phyloP scores from a whole-genome alignment of 305 asterid species.

The Solanum hybrid region DNA sequence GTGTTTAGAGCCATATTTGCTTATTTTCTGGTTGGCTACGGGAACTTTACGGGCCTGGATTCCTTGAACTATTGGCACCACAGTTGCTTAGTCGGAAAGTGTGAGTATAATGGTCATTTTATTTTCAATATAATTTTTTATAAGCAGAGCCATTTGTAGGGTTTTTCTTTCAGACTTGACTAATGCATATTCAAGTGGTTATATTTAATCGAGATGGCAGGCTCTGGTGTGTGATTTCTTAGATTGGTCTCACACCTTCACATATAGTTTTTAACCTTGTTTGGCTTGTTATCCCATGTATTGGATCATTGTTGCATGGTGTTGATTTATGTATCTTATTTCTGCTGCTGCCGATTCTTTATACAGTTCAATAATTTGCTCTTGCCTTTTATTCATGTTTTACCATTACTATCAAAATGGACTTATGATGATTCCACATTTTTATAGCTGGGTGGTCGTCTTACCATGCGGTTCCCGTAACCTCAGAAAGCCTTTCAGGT shows the following conservation, averaged over 20 bases:
- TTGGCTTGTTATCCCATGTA: background rate
- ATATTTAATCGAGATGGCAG: background rate
- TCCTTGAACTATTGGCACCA: slow-evolving; percentile 72
- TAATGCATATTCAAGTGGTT: background rate
- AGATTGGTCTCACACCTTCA: background rate
- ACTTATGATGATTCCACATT: background rate
- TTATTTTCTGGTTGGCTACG: slow-evolving; percentile 88
- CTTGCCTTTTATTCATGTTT: background rate
- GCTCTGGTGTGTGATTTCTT: background rate
- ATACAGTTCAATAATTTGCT: background rate
- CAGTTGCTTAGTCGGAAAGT: slow-evolving; percentile 79
- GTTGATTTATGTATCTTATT: background rate
- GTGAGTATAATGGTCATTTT: slow-evolving; percentile 36
- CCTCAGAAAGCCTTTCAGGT: slow-evolving; percentile 58
- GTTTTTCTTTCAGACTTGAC: background rate
- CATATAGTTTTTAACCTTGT: background rate
- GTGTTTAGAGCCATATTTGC: slow-evolving; percentile 55
- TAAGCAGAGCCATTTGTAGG: background rate
- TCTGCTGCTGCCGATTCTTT: background rate
- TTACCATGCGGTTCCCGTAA: slow-evolving; percentile 76
- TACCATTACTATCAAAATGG: background rate
- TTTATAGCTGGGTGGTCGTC: slow-evolving; percentile 82
- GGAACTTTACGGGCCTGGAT: slow-evolving; percentile 79
- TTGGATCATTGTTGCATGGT: background rate
- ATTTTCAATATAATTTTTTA: background rate